Percentiles rank a stretch among this genome's conserved stretches.
phyloP scores from a whole-genome alignment of 169 alveolate genomes.

The Plasmodium malariae region DNA sequence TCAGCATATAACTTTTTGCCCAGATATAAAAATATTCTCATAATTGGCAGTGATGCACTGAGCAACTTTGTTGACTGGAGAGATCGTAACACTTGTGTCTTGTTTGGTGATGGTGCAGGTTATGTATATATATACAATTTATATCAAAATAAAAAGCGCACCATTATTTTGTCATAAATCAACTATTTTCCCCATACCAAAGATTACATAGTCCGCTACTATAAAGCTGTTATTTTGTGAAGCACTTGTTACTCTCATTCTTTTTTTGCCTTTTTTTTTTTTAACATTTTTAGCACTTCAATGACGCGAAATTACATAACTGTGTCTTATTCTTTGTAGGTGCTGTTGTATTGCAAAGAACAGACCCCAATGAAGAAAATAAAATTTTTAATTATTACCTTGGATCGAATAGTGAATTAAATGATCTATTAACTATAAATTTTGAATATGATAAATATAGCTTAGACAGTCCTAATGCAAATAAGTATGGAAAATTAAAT shows the following conservation, averaged over 20 bases:
- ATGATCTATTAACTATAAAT: conserved; percentile 51
- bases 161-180: not conserved
- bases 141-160: too few relatives aligned
- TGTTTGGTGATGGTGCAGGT: conserved; percentile 85
- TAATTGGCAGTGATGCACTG: conserved; percentile 82
- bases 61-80: conserved; percentile 82
- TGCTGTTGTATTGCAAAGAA: conserved; percentile 55
- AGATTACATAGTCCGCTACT: not conserved
- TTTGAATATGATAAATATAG: conserved; percentile 30
- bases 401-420: conserved; percentile 57
- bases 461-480: conserved; percentile 44
- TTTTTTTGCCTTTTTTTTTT: too few relatives aligned
- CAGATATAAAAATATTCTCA: conserved; percentile 63
- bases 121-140: conserved; percentile 19
- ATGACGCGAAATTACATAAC: not conserved
- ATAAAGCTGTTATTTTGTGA: too few relatives aligned
- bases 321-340: conserved; percentile 10
- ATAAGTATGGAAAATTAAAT: conserved; percentile 62
- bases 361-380: conserved; percentile 72
- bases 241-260: too few relatives aligned
- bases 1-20: conserved; percentile 53
- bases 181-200: not conserved
- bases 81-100: conserved; percentile 82
- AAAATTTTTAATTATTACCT: conserved; percentile 42
- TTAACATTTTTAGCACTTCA: too few relatives aligned